Base-by-base conservation (phyloP, 2,329 filamentous ascomycete species). In the Hymenotorrendiella dingleyae region DNA sequence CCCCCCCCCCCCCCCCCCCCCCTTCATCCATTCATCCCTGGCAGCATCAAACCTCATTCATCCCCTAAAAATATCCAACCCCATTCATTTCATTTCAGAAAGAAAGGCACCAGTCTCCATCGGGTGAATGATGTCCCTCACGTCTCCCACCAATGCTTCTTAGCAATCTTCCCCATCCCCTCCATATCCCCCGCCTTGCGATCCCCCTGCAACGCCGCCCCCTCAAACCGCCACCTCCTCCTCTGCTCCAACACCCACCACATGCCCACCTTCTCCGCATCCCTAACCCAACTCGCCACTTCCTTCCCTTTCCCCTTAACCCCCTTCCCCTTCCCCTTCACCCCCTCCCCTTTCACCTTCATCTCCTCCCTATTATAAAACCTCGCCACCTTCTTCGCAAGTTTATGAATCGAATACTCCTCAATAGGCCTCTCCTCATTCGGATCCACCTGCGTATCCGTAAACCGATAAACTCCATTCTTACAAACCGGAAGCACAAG, bases 231-330 rank as follows among this genome's bases (percentile, higher is more conserved):
- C 56, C 56, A 58, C 17, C 54, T 43, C 20, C 48, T 30, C 32
- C 56, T 45, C 45, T 53, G 47, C 49, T 68, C 65, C 43, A 55
- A 48, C 11, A 63, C 56, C 63, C 64, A 67, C 65, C 65, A 68
- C 27, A 54, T 53, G 3, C 58, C 60, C 22, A 67, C 56, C 33
- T 62, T 54, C 8, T 61, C 61, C 1, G 64, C 65, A 20, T 66
- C 58, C 9, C 45, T 45, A 3, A 62, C 53, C 65, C 65, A 68
- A 36, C 54, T 43, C 3, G 51, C 57, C 3, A 63, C 63, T 6
- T 59, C 62, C 12, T 40, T 26, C 3, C 21, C 35, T 4, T n/a
- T 21, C 6, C 2, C 37, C 14, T 12, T 24, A 6, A 14, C 14
- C 6, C 59, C 60, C 10, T 55, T 51, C n/a, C n/a, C n/a, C n/a